Conservation (phyloP, 2,329 filamentous ascomycete genomes). For the Penicillium digitatum region DNA sequence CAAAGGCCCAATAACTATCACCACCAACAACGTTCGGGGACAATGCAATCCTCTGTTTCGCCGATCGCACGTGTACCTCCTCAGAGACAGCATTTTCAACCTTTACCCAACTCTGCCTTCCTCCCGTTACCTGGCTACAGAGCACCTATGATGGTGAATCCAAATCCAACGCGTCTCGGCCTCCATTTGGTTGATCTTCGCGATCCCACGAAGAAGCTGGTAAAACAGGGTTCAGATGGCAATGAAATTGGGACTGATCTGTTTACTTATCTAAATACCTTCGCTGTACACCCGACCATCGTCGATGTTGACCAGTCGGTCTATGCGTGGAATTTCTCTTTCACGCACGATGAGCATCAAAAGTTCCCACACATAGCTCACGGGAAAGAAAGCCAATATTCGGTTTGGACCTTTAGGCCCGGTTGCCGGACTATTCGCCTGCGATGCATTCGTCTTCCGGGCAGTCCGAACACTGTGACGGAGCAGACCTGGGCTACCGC, state of each 20-base stretch:
- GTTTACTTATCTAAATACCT: slow-evolving; percentile 37
- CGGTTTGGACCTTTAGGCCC: slow-evolving; percentile 40
- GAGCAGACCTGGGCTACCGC: slow-evolving; percentile 56
- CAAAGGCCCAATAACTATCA: neutral
- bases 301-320: slow-evolving; percentile 26
- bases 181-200: slow-evolving; percentile 58
- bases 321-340: slow-evolving; percentile 36
- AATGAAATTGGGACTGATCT: slow-evolving; percentile 26
- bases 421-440: slow-evolving; percentile 63
- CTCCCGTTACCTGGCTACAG: slow-evolving; percentile 13
- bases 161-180: slow-evolving; percentile 15
- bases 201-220: slow-evolving; percentile 47
- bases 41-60: neutral
- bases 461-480: slow-evolving; percentile 15
- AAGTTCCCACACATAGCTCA: slow-evolving; percentile 31
- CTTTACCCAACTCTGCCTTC: neutral
- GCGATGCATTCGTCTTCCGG: slow-evolving; percentile 56
- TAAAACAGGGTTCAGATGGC: slow-evolving; percentile 18
- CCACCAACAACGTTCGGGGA: neutral
- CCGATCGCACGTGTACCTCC: neutral
- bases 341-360: slow-evolving; percentile 29
- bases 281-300: slow-evolving; percentile 29
- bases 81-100: neutral
- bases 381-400: slow-evolving; percentile 21
- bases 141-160: slow-evolving; percentile 14